phyloP scores from a whole-genome alignment of 225 moss, liverwort and hornwort species.

The Marchantia paleacea region DNA sequence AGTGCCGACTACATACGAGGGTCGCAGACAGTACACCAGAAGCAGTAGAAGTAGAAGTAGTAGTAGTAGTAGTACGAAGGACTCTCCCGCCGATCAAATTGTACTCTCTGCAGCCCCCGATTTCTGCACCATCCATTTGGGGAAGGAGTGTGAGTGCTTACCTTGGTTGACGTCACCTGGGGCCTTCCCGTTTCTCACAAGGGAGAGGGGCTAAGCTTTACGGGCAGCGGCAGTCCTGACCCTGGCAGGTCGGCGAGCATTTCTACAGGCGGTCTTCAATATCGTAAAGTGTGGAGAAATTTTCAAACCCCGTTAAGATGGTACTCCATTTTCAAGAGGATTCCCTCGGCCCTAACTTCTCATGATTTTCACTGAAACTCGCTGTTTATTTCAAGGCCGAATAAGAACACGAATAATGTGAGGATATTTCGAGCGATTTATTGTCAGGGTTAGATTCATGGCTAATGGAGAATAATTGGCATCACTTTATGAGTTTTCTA shows the following conservation, averaged over 20 bases:
- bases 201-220: neutral
- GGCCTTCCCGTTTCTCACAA: neutral
- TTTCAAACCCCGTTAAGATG: neutral
- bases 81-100: neutral
- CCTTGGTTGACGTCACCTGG: neutral
- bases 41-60: too few relatives aligned
- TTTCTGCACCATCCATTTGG: neutral
- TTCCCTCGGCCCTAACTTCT: too few relatives aligned
- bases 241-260: neutral
- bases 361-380: too few relatives aligned
- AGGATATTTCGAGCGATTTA: too few relatives aligned
- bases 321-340: too few relatives aligned
- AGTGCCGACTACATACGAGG: too few relatives aligned
- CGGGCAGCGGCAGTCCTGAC: neutral
- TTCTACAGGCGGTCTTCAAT: neutral
- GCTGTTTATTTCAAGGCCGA: too few relatives aligned
- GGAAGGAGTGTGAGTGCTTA: slow-evolving; percentile 2
- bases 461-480: too few relatives aligned
- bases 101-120: neutral
- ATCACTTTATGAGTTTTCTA: too few relatives aligned
- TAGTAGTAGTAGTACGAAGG: neutral
- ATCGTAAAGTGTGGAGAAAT: neutral
- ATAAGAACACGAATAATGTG: too few relatives aligned
- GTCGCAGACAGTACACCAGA: too few relatives aligned
- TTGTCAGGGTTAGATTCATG: too few relatives aligned